Evolutionary conservation across 208 protist genomes (phyloP).

Genomic region (Acanthamoeba royreba): DNA sequence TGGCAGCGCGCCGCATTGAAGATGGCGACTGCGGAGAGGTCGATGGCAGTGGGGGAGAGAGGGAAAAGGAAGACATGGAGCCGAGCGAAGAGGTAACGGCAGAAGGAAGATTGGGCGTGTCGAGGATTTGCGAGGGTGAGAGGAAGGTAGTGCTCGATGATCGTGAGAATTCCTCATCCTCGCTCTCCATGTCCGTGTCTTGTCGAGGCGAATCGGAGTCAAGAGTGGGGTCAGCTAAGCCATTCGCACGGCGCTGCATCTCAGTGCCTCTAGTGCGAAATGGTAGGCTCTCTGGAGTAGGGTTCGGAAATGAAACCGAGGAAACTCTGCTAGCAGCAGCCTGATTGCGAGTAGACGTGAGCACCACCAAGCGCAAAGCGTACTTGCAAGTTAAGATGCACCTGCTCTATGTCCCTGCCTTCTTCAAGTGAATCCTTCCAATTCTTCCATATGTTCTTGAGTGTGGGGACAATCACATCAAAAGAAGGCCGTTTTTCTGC

Average conservation of each 20-base stretch:
- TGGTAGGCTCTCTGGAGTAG: too few species aligned
- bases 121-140: not conserved
- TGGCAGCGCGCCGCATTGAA: not conserved
- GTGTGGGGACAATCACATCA: not conserved
- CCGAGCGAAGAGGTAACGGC: not conserved
- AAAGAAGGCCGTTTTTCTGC: not conserved
- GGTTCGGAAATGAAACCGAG: too few species aligned
- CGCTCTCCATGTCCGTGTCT: not conserved
- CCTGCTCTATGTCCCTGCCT: not conserved
- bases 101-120: not conserved
- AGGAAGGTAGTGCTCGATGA: not conserved
- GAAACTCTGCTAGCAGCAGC: too few species aligned
- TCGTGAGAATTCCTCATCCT: not conserved
- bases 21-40: not conserved
- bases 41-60: not conserved
- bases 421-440: not conserved
- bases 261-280: too few species aligned
- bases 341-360: too few species aligned
- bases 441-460: not conserved
- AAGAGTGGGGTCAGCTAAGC: too few species aligned
- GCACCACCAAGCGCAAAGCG: too few species aligned
- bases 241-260: too few species aligned
- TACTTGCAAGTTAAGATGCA: not conserved
- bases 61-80: not conserved
- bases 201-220: too few species aligned